Evolutionary conservation across 108 stramenopile species (phyloP), one percentile per base, ranked within the genome.

Genomic region (Chaetoceros muelleri): DNA sequence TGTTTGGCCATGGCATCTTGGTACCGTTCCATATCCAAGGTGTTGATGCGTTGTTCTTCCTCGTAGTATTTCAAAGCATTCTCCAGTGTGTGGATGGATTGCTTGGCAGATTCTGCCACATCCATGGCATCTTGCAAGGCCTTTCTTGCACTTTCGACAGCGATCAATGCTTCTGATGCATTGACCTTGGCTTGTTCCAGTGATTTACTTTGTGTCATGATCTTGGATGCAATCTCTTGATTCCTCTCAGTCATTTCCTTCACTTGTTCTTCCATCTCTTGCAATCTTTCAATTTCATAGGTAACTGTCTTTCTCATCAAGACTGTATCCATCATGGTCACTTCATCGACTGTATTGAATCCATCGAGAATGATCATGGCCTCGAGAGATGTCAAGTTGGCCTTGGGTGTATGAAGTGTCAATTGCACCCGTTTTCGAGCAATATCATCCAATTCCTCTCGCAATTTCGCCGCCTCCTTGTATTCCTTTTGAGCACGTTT

Each of bases 351-450:
- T 10, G 34, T 40, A 45, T 58, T 59, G n/a, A 59, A 44, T 19
- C 48, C 27, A 24, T 71, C 50, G 44, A 71, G 46, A 16, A 71
- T 54, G 28, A 47, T 34, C 24, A 31, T 53, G 5, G 75, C 69
- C 56, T 76, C 75, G 10, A 29, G 48, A 44, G 63, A 53, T 0
- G 75, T 47, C 29, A 76, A 23, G 2, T 53, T 27, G 2, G 64
- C 58, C 20, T 69, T 51, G 7, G 72, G 18, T 0, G 70, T 61
- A 28, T 76, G 75, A 23, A 76, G 47, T 1, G 75, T 56, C 21
- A 64, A 44, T 26, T 60, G 52, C n/a, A 76, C 26, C 2, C 75
- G 70, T 30, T 52, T n/a, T 55, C 60, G 49, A 21, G 61, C 58
- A 23, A 67, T 45, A 0, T 61, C 40, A 46, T 61, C 52, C 30